A percentile compares a stretch with the other conserved stretches of the same genome.
Evolutionary conservation across 176 grass and related monocot genomes (phyloP).

Genomic region (Avena atlantica): DNA sequence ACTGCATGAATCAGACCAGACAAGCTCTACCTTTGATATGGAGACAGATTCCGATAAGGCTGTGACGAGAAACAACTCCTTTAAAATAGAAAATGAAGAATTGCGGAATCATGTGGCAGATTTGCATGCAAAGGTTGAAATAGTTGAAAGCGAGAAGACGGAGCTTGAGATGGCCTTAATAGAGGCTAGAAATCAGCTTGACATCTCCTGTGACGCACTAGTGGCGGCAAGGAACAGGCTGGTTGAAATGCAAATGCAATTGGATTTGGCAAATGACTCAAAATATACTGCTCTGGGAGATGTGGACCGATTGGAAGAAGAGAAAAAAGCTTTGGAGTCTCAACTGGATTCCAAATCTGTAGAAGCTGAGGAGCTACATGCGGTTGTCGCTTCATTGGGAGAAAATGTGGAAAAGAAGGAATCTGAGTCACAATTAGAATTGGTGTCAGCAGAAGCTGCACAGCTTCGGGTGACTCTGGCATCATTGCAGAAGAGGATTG

Average conservation of each 20-base stretch:
- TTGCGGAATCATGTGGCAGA: constrained; percentile 53
- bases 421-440: constrained; percentile 64
- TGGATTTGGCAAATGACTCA: constrained; percentile 62
- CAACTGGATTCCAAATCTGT: constrained; percentile 62
- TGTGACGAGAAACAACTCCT: constrained; percentile 45
- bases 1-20: constrained; percentile 62
- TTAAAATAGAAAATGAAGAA: constrained; percentile 59
- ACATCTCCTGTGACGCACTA: constrained; percentile 61
- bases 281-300: constrained; percentile 58
- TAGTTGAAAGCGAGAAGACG: constrained; percentile 64
- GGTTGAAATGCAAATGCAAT: constrained; percentile 72
- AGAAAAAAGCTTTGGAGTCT: constrained; percentile 63
- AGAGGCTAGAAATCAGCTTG: constrained; percentile 71
- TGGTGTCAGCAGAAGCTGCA: constrained; percentile 49
- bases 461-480: constrained; percentile 59
- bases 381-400: constrained; percentile 66
- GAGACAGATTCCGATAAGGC: constrained; percentile 67
- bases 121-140: constrained; percentile 64
- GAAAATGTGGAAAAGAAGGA: constrained; percentile 67
- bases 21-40: constrained; percentile 60
- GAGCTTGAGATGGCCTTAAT: constrained; percentile 67
- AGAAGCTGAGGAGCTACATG: constrained; percentile 62
- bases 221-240: constrained; percentile 71
- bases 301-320: constrained; percentile 57
- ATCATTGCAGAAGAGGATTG: constrained; percentile 68